Evolutionary conservation across 164 flowering plant genomes (phyloP), one percentile per base, ranked within the genome.

Genomic region (Umbilicus rupestris): DNA sequence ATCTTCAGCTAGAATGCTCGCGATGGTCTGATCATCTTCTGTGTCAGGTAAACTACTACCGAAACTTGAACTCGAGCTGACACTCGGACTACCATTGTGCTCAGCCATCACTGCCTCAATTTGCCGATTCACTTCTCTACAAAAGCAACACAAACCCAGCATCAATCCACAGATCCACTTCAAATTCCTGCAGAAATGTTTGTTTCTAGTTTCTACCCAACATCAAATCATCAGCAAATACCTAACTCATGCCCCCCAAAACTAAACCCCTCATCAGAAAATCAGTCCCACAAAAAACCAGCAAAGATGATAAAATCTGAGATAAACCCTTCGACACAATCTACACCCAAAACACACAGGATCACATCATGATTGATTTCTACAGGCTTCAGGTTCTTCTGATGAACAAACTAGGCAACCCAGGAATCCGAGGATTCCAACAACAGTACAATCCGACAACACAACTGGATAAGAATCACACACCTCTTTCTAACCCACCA

Each of bases 1-100:
- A 16, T 78, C 84, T 68, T 77, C 81, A 4, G 82, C 84, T 39
- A 84, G 72, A 28, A 84, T 76, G 50, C 57, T 67, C 15, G 89
- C 87, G 68, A 85, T 83, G 3, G 79, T 72, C 16, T 73, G 80
- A 64, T 83, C 89, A 78, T 85, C 89, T 67, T 85, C 87, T 7
- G 84, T 81, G 58, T 83, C 89, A 7, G 71, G 80, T 1, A 75
- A 64, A 72, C 87, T 85, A 67, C 85, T 76, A 65, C 68, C 80
- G 60, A 75, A 74, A 72, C 85, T 83, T 28, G 85, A 83, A 57
- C 77, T 81, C 12, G 84, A 83, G 68, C 85, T 79, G 11, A 68
- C 69, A 68, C 81, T 74, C 28, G 73, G 74, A 73, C 72, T 81
- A 50, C 72, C 78, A 67, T 44, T 26, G 65, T 35, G 76, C 60